Evolutionary conservation across 2,329 filamentous ascomycete genomes (phyloP), one percentile per base, ranked within the genome.

Genomic region (Hymenoscyphus occultus): DNA sequence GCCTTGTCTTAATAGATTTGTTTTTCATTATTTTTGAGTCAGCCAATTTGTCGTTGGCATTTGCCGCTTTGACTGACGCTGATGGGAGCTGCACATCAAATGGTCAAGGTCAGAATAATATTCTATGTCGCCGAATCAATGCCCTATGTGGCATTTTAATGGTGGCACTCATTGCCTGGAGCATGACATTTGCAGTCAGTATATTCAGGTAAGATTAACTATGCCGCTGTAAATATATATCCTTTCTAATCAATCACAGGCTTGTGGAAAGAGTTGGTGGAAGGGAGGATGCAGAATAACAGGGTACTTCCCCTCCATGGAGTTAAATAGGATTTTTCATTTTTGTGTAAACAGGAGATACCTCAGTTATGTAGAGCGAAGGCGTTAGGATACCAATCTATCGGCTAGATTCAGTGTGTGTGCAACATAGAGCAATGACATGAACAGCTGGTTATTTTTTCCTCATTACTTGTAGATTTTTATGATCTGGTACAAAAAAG

Each of bases 21-120:
- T 89, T 97, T 73, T 99, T 99, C 76, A 97, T 99, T 74, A 93
- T 98, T 54, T 97, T 99, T 80, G 94, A 97, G 77, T 93, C 93
- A 3, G 93, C 93, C 61, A 98, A 97, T 78, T 85, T 96, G 32
- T 91, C 92, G 51, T 81, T 99, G 69, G 93, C 94, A 1, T 97
- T 97, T 76, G 90, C 92, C 75, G 90, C 92, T 9, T 80, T 97
- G 62, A 89, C 82, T 5, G 85, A 89, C 71, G 80, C 82, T 39
- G 81, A 82, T 51, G 88, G 87, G 75, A 79, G 80, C 42, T 92
- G 76, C 82, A 85, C 74, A 77, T 74, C 77, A 71, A 78, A 67
- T 68, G 75, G 69, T 66, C 79, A 71, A 48, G 70, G 79, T 61
- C 69, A 77, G 10, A 72, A 74, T 31, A 71, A 76, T 56, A 69